Percentiles rank a stretch among this genome's conserved stretches.
Conservation (phyloP, 495 filamentous ascomycete genomes). For the Gamarada debralockiae region DNA sequence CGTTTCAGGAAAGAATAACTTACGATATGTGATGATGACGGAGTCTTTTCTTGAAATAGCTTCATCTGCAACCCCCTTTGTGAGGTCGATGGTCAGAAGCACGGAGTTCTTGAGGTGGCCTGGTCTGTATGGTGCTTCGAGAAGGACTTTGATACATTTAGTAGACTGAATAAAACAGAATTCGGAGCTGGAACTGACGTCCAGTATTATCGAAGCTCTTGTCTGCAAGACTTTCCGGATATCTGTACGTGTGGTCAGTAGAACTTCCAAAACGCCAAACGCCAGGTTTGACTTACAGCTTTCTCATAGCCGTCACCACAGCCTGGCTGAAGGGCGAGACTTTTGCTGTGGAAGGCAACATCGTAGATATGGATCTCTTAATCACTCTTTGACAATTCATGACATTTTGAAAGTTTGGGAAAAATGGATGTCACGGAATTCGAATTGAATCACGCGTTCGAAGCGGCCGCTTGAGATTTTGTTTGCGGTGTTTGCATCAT, state of each 20-base stretch:
- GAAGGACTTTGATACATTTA: conserved; percentile 51
- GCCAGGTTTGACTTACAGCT: conserved; percentile 56
- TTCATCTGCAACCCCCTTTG: conserved; percentile 84
- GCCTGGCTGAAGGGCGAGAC: conserved; percentile 60
- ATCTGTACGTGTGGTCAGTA: conserved; percentile 47
- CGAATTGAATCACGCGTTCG: background rate
- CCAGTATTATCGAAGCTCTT: conserved; percentile 93
- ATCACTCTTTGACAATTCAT: conserved; percentile 12
- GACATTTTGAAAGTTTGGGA: conserved; percentile 7
- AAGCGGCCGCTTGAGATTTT: background rate
- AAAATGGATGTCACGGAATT: background rate
- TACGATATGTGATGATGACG: conserved; percentile 87
- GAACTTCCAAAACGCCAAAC: conserved; percentile 1
- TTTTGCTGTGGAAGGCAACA: conserved; percentile 2
- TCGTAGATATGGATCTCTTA: conserved; percentile 7
- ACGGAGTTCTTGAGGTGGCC: conserved; percentile 57
- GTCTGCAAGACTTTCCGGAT: conserved; percentile 85
- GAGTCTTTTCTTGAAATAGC: conserved; percentile 74
- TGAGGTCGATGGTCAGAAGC: conserved; percentile 89
- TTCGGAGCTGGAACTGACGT: conserved; percentile 41
- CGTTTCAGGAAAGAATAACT: conserved; percentile 1
- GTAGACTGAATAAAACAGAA: background rate
- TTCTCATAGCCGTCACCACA: conserved; percentile 77
- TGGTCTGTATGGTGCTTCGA: conserved; percentile 60
- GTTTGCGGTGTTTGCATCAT: conserved; percentile 8